Evolutionary conservation across 1,284 basidiomycete species (phyloP), one percentile per base, ranked within the genome.

Genomic region (Cutaneotrichosporon dermatis): DNA sequence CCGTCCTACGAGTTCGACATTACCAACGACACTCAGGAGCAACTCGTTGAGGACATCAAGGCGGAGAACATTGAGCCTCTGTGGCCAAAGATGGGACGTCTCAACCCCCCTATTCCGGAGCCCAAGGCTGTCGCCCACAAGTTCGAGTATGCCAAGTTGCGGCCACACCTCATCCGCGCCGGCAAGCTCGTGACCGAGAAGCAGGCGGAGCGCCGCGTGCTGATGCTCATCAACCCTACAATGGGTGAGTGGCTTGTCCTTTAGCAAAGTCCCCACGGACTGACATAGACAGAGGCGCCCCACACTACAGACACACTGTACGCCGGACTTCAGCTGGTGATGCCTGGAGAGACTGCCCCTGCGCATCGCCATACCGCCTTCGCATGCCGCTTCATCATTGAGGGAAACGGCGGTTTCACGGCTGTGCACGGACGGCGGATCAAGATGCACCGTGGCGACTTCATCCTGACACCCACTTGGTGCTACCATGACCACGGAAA

Each of bases 291-390:
- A 16, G 43, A 54, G 53, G 53, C 53, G 4, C 63, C 66, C 0
- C 46, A 55, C 55, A 67, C 66, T 7, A 67, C 66, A 15, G 66
- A 67, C 54, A 67, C 66, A 16, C 51, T 67, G 36, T 67, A 67
- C 42, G 66, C 66, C 4, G 66, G 66, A 1, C 59, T 67, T 4
- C 66, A 67, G 61, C 59, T 67, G 5, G 63, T 67, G 15, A 44
- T 67, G 12, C 66, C 66, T 2, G 66, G 66, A 11, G 66, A 67
- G 57, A 67, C 66, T 2, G 66, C 66, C 4, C 63, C 66, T 1
- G 66, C 66, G 2, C 66, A 67, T 44, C 60, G 66, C 4, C 66
- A 67, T 55, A 59, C 61, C 4, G 66, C 66, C 1, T 67, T 67
- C 44, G 66, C 66, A 2, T 49, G 45, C 13, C 66, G 66, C 12